Evolutionary conservation across 2,329 filamentous ascomycete genomes (phyloP).

Genomic region (Thermomyces lanuginosus): DNA sequence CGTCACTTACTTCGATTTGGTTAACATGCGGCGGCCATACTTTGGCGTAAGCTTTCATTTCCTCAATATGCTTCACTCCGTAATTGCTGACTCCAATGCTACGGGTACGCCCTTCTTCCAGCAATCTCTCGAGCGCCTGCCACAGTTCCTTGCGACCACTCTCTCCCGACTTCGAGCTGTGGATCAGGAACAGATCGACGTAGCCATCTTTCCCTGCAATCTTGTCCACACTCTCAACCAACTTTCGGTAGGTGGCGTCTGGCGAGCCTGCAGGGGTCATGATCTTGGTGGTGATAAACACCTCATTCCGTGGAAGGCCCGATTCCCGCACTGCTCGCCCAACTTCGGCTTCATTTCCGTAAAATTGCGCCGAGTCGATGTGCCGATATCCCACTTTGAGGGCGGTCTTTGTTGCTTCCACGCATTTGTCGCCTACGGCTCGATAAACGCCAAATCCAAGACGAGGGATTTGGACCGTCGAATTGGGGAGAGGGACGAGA

Average conservation of each 20-base stretch:
- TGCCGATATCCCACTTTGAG: constrained; percentile 36
- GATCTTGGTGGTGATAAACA: constrained; percentile 60
- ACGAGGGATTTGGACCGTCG: constrained; percentile 40
- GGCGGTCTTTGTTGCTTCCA: constrained; percentile 42
- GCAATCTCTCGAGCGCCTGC: constrained; percentile 47
- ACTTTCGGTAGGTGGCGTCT: constrained; percentile 43
- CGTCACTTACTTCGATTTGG: constrained; percentile 59
- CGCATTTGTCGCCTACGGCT: constrained; percentile 38
- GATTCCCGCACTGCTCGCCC: constrained; percentile 46
- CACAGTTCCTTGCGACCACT: constrained; percentile 46
- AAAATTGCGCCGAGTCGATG: constrained; percentile 48
- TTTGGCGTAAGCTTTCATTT: constrained; percentile 49
- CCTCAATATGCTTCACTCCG: constrained; percentile 50
- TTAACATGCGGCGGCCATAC: constrained; percentile 56
- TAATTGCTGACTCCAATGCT: constrained; percentile 61
- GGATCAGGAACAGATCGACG: constrained; percentile 56
- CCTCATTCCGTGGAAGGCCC: constrained; percentile 34
- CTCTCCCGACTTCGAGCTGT: constrained; percentile 42
- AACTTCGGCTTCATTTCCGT: constrained; percentile 52
- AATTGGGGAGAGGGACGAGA: constrained; percentile 35
- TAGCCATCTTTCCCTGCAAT: constrained; percentile 44
- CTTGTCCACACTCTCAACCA: constrained; percentile 46
- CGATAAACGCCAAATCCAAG: constrained; percentile 59
- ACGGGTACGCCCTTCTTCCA: constrained; percentile 43
- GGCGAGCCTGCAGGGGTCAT: constrained; percentile 36